These are phyloP conservation scores for Cryptosporidium felis DNA, from an alignment of 169 alveolate species.

Conservation along the genomic window DNA sequence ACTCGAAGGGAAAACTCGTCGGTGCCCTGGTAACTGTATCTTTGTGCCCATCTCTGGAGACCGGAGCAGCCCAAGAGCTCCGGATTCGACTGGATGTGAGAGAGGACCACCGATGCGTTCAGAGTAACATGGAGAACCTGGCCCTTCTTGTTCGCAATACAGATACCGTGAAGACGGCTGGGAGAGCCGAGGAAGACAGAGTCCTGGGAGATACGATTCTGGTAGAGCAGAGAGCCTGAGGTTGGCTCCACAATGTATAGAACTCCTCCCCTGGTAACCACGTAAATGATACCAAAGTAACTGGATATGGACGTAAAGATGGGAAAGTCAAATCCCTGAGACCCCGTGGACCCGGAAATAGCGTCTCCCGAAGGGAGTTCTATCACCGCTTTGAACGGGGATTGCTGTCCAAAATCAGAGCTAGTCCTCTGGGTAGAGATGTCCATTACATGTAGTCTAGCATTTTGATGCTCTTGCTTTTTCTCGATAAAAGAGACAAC, in stretches of 20 bases:
- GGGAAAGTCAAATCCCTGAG: slow-evolving; percentile 81
- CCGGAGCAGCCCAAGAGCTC: slow-evolving; percentile 55
- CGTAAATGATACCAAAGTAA: slow-evolving; percentile 75
- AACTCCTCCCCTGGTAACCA: slow-evolving; percentile 84
- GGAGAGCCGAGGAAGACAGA: slow-evolving; percentile 64
- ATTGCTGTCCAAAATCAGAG: slow-evolving; percentile 47
- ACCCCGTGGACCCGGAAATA: slow-evolving; percentile 43
- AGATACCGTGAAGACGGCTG: slow-evolving; percentile 62
- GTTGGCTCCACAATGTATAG: slow-evolving; percentile 78
- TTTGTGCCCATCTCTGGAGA: slow-evolving; percentile 70
- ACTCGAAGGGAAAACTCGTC: slow-evolving; percentile 87
- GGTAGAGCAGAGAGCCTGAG: slow-evolving; percentile 27
- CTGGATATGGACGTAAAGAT: slow-evolving; percentile 40
- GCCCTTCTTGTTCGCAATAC: slow-evolving; percentile 77
- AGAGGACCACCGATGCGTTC: slow-evolving; percentile 40
- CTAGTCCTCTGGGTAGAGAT: slow-evolving; percentile 80
- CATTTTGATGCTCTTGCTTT: slow-evolving; percentile 84
- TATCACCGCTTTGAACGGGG: slow-evolving; percentile 74
- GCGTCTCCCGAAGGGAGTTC: slow-evolving; percentile 75
- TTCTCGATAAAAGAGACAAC: slow-evolving; percentile 92
- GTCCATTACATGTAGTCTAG: slow-evolving; percentile 93
- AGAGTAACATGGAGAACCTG: slow-evolving; percentile 39
- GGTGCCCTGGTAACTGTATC: slow-evolving; percentile 92
- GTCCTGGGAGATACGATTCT: slow-evolving; percentile 33
- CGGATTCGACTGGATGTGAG: slow-evolving; percentile 71